These are phyloP conservation scores for Pleurotus ostreatus DNA, from an alignment of 768 basidiomycete species.

Conservation along the genomic window DNA sequence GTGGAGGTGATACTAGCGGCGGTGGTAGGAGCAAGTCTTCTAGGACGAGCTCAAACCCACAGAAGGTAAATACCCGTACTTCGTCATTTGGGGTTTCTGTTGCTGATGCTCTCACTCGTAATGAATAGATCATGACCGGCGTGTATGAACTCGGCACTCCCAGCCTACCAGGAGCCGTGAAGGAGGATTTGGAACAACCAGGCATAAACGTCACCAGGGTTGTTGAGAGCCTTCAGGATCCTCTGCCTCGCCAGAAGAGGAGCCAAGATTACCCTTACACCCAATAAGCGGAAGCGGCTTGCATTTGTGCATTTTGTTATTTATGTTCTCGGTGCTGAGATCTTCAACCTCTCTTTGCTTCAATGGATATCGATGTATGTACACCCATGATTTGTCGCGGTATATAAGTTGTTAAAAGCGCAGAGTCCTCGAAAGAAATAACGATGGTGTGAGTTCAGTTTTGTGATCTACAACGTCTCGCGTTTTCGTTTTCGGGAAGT, in stretches of 20 bases:
- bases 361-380: too few species aligned
- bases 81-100: background rate
- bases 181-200: background rate
- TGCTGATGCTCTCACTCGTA: background rate
- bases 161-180: background rate
- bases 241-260: background rate
- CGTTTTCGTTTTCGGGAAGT: too few species aligned
- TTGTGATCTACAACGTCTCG: too few species aligned
- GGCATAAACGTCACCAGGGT: conserved; percentile 3
- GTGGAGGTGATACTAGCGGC: background rate
- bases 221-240: conserved; percentile 3
- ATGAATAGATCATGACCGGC: conserved; percentile 4
- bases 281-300: background rate
- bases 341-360: too few species aligned
- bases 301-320: background rate
- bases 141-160: conserved; percentile 4
- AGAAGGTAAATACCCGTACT: background rate
- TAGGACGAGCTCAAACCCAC: background rate
- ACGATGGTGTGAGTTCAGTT: too few species aligned
- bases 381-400: too few species aligned
- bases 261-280: background rate
- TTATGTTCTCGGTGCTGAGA: background rate
- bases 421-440: too few species aligned
- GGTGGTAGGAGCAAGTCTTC: background rate
- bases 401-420: too few species aligned